These are phyloP conservation scores for Opeltia flavorubescens DNA, from an alignment of 495 filamentous ascomycete genomes.

Conservation along the genomic window DNA sequence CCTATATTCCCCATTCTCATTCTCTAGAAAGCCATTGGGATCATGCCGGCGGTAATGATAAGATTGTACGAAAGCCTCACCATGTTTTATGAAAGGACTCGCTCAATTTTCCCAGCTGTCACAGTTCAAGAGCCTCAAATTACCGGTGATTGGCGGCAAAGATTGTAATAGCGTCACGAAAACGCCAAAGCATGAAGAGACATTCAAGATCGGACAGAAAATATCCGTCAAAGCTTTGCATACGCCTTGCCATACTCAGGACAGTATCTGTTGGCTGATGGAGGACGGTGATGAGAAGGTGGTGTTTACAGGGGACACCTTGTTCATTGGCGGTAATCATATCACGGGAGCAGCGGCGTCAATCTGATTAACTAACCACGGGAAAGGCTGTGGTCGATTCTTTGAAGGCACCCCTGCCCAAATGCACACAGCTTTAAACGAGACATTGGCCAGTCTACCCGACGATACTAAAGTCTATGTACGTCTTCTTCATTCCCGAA, in stretches of 20 bases:
- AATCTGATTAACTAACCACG: background rate
- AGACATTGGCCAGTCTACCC: constrained; percentile 64
- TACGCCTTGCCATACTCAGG: constrained; percentile 95
- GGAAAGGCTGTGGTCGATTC: constrained; percentile 84
- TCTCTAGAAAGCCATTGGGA: constrained; percentile 62
- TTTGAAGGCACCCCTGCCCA: constrained; percentile 84
- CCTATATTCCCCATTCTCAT: background rate
- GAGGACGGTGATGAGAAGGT: constrained; percentile 68
- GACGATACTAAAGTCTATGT: constrained; percentile 92
- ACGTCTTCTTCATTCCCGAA: too few relatives aligned
- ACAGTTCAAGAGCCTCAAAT: constrained; percentile 39
- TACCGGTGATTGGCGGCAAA: constrained; percentile 70
- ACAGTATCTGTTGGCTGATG: constrained; percentile 87
- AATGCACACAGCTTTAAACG: constrained; percentile 87
- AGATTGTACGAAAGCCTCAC: constrained; percentile 52
- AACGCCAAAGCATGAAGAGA: constrained; percentile 58
- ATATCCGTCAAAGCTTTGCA: constrained; percentile 82
- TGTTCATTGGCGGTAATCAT: constrained; percentile 72
- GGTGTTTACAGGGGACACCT: constrained; percentile 91
- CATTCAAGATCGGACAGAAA: constrained; percentile 66
- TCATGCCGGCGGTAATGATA: constrained; percentile 81
- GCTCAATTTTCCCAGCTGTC: constrained; percentile 39
- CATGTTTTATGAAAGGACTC: background rate
- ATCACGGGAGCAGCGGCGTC: background rate
- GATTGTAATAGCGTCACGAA: constrained; percentile 67